Evolutionary conservation across 768 basidiomycete genomes (phyloP).

Genomic region (Dictyophora rubrovolvata): DNA sequence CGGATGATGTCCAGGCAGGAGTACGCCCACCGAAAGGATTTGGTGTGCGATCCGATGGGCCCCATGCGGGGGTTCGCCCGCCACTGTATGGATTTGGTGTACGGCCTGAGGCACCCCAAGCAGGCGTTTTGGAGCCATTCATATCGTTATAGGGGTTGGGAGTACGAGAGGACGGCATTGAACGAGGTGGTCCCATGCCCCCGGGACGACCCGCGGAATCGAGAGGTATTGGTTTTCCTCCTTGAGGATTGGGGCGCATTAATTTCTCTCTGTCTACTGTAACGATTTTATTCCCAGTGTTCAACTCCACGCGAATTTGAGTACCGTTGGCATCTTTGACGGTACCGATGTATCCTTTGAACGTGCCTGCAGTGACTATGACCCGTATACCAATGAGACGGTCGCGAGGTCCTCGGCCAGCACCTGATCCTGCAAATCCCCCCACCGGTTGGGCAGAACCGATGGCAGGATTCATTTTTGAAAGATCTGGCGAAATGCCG

Average conservation of each 20-base stretch:
- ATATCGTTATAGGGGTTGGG: constrained; percentile 30
- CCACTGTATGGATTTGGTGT: constrained; percentile 62
- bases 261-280: constrained; percentile 77
- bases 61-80: constrained; percentile 55
- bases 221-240: constrained; percentile 32
- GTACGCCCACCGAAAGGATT: constrained; percentile 55
- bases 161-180: constrained; percentile 23
- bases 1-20: constrained; percentile 54
- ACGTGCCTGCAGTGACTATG: constrained; percentile 72
- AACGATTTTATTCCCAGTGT: constrained; percentile 80
- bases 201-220: constrained; percentile 22
- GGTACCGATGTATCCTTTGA: constrained; percentile 83
- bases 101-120: constrained; percentile 28
- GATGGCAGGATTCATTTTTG: constrained; percentile 85
- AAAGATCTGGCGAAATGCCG: constrained; percentile 53
- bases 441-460: constrained; percentile 46
- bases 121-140: constrained; percentile 26
- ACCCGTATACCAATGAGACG: constrained; percentile 73
- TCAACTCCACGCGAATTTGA: constrained; percentile 81
- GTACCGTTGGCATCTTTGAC: constrained; percentile 93
- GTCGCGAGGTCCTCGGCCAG: constrained; percentile 68
- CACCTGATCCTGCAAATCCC: constrained; percentile 72
- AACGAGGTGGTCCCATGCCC: constrained; percentile 7
- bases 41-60: constrained; percentile 22
- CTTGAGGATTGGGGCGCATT: constrained; percentile 46